phyloP scores from a whole-genome alignment of 2,329 filamentous ascomycete species.

The Penicillium sp. region DNA sequence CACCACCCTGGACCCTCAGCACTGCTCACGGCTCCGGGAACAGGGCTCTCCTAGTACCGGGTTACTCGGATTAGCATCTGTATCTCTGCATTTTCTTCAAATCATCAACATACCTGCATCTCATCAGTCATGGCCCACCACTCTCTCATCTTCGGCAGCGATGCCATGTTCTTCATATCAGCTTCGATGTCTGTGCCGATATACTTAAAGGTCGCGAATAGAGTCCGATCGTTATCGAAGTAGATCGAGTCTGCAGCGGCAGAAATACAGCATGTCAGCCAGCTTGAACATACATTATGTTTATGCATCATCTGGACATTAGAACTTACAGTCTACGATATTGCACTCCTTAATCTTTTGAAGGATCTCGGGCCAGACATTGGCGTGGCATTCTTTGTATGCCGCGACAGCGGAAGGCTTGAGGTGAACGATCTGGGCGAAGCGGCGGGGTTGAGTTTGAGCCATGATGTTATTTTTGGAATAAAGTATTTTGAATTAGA shows the following conservation, averaged over 20 bases:
- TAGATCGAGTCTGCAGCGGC: constrained; percentile 60
- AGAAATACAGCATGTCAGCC: not conserved
- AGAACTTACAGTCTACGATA: constrained; percentile 63
- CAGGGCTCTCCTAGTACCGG: constrained; percentile 28
- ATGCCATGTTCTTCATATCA: constrained; percentile 74
- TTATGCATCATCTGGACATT: not conserved
- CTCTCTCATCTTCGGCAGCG: constrained; percentile 68
- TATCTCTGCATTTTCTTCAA: not conserved
- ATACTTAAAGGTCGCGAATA: constrained; percentile 78
- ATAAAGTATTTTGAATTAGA: not conserved
- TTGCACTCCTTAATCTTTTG: constrained; percentile 73
- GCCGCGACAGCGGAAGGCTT: constrained; percentile 63
- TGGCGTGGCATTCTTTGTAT: constrained; percentile 71
- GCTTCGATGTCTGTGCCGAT: constrained; percentile 68
- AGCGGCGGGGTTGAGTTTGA: constrained; percentile 37
- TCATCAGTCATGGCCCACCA: constrained; percentile 81
- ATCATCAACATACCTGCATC: constrained; percentile 55
- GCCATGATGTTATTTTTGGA: constrained; percentile 8
- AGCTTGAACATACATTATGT: not conserved
- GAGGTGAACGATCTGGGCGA: constrained; percentile 71
- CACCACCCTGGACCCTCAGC: constrained; percentile 36
- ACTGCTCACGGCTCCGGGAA: constrained; percentile 31
- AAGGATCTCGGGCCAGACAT: constrained; percentile 74
- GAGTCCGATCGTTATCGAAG: constrained; percentile 64
- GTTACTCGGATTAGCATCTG: constrained; percentile 2